A percentile compares a stretch with the other conserved stretches of the same genome.
These are phyloP conservation scores for Eimeria zaria DNA, from an alignment of 169 alveolate genomes.

Conservation along the genomic window DNA sequence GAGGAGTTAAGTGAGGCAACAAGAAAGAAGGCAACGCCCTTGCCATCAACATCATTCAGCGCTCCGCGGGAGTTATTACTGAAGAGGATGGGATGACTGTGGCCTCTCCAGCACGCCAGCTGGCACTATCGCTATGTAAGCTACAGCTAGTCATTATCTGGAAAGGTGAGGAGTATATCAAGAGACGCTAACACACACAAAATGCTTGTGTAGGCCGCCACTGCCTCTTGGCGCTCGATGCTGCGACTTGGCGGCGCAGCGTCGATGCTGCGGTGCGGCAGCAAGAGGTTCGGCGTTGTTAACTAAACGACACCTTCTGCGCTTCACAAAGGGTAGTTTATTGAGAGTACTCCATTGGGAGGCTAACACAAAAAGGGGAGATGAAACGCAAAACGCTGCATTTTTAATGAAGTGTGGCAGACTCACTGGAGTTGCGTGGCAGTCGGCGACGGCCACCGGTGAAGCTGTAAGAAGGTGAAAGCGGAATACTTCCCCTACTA, in stretches of 20 bases:
- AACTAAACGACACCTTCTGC: not conserved
- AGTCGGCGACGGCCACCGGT: slow-evolving; percentile 5
- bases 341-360: not conserved
- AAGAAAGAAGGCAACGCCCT: not conserved
- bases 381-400: not conserved
- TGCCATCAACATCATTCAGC: not conserved
- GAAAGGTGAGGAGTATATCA: not conserved
- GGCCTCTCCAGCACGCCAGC: not conserved
- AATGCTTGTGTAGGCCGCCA: not conserved
- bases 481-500: not conserved
- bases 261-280: not conserved
- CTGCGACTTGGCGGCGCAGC: not conserved
- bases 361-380: not conserved
- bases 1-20: not conserved
- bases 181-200: not conserved
- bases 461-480: not conserved
- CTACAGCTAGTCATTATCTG: not conserved
- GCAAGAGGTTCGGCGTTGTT: not conserved
- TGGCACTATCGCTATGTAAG: not conserved
- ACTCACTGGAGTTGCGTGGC: slow-evolving; percentile 50
- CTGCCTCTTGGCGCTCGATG: not conserved
- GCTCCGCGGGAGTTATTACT: not conserved
- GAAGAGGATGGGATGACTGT: not conserved
- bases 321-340: not conserved
- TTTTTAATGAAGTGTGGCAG: not conserved